phyloP scores from a whole-genome alignment of 2,329 filamentous ascomycete genomes.

The Zelopaecilomyces penicillatus region DNA sequence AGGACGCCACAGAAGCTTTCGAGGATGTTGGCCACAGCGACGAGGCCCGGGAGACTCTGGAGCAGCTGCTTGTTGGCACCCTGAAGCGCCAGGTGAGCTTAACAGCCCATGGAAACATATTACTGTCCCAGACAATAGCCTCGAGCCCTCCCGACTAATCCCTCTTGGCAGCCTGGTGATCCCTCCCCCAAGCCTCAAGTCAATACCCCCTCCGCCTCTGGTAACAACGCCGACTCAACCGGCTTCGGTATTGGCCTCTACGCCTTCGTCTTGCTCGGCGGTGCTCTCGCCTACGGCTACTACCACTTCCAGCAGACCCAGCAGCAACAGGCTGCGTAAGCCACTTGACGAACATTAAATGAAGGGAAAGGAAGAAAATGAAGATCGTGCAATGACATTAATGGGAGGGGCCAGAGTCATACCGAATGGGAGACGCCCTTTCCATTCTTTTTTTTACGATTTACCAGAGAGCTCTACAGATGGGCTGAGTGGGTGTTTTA shows the following conservation, averaged over 20 bases:
- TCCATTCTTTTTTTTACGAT: no score
- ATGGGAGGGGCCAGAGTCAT: no score
- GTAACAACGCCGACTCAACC: conserved; percentile 38
- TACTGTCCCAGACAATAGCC: conserved; percentile 1
- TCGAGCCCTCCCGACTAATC: background rate
- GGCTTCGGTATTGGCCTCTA: conserved; percentile 74
- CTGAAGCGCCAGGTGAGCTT: conserved; percentile 71
- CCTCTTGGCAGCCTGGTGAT: conserved; percentile 57
- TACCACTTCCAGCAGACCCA: conserved; percentile 74
- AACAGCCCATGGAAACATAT: background rate
- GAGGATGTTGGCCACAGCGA: conserved; percentile 99
- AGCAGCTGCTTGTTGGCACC: conserved; percentile 62
- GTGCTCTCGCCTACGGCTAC: conserved; percentile 64
- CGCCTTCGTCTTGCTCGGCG: conserved; percentile 70
- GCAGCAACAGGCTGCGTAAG: conserved; percentile 24
- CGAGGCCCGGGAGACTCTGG: conserved; percentile 91
- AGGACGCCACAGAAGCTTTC: conserved; percentile 95
- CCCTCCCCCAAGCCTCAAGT: conserved; percentile 57
- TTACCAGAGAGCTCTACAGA: no score
- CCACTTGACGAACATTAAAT: background rate
- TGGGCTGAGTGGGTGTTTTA: no score
- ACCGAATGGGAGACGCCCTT: no score
- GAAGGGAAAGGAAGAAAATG: no score
- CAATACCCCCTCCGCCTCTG: conserved; percentile 39
- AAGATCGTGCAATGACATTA: no score